Base-by-base conservation (phyloP, 768 basidiomycete species). In the Roridomyces roridus region DNA sequence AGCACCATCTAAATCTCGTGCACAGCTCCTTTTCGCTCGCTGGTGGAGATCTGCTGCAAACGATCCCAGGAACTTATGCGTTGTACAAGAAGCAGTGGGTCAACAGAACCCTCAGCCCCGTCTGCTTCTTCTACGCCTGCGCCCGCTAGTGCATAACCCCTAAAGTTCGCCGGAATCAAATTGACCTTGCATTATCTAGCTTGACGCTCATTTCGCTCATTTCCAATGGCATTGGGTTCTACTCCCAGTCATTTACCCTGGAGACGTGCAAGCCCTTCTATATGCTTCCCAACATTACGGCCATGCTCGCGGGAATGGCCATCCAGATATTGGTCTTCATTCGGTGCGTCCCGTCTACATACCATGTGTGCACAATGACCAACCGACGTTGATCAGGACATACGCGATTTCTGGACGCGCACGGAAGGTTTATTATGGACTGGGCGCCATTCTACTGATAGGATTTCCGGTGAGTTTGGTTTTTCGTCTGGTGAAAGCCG, bases 301-400 rank as follows among this genome's bases (percentile, higher is more conserved):
- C 61, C 29, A 62, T 62, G 61, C 51, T 62, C 36, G 57, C 61
- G 39, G 61, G 61, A 10, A 62, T 62, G 57, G 61, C 61, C 18
- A 53, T 63, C 45, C 61, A 63, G 15, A 28, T 46, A 5, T 49
- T 62, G 21, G 25, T 62, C 2, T 62, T 55, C 43, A 58, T 62
- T 14, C 35, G 60, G 60, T 23, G 18, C 26, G 46, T 31, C 18
- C 17, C 9, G 7, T 23, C 3, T n/a, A 5, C 28, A 17, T 23
- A 28, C 29, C 17, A 1, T 23, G 11, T 25, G 42, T 40, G 28
- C 18, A 34, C 11, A 24, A 9, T 18, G 25, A 7, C 25, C 11
- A 51, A 21, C 34, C n/a, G n/a, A n/a, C n/a, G n/a, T n/a, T n/a
- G n/a, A n/a, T 2, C 29, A 57, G 60, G 15, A 62, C 61, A 23